Evolutionary conservation across 345 rosid species (phyloP), one percentile per base, ranked within the genome.

Genomic region (Ricinus communis): DNA sequence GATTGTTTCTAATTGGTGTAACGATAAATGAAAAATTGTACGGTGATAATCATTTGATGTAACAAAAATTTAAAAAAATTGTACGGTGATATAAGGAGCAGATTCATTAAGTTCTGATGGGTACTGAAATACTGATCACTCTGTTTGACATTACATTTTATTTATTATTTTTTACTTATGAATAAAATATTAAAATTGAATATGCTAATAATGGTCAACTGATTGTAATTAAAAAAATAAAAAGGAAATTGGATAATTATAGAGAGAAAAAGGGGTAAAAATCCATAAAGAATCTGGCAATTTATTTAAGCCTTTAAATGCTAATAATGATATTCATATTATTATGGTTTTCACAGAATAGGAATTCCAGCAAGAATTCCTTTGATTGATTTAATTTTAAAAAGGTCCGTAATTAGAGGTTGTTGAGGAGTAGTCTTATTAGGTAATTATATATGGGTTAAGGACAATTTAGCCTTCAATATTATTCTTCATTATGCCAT

Each of bases 301-400:
- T n/a, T 80, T 74, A 69, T 63, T 49, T 65, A 43, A 40, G 60
- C 18, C 15, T 41, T 55, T 83, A 72, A 73, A 55, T 75, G 78
- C 30, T 28, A 68, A 69, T 71, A 36, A 70, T 46, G 30, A 24
- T 41, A 4, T 15, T 24, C 5, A 49, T 27, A 7, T 3, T 47
- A 47, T 69, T 50, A 45, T 27, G 10, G 8, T 47, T 51, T 49
- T 33, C 50, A n/a, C 36, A 46, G 0, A 30, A 46, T 45, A 5
- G 25, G n/a, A 25, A 36, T 52, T 6, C 14, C 45, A 36, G 12
- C 45, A 13, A 57, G 27, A 46, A 46, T 22, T 67, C 45, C 45
- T 41, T 66, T 30, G 28, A 12, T 66, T 30, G 22, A 16, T 22
- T 40, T 59, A 22, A 21, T 62, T 62, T 21, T n/a, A 11, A 0